These are phyloP conservation scores for Prunus fruticosa DNA, from an alignment of 306 rosid species.

Conservation along the genomic window DNA sequence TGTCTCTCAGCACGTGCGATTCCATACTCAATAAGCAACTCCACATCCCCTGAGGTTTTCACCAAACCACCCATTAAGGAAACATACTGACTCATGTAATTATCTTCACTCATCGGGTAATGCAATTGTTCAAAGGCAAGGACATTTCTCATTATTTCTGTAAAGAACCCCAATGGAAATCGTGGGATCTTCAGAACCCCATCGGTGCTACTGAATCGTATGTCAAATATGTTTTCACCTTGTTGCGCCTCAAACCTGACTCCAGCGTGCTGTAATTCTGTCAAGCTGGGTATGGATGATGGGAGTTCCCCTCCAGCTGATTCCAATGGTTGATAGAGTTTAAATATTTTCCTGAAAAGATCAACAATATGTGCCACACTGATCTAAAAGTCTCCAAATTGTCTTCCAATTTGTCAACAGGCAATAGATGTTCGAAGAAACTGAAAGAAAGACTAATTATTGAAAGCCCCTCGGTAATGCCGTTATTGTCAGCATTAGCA, in stretches of 20 bases:
- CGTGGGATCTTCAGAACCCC: constrained; percentile 34
- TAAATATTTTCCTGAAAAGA: background rate
- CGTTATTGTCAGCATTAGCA: background rate
- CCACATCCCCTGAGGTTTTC: constrained; percentile 16
- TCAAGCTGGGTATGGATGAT: constrained; percentile 17
- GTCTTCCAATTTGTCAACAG: background rate
- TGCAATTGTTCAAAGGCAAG: constrained; percentile 39
- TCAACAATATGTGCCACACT: background rate
- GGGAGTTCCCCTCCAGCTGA: background rate
- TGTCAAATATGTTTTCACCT: constrained; percentile 21
- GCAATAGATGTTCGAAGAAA: background rate
- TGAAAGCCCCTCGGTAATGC: background rate
- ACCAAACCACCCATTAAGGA: constrained; percentile 25
- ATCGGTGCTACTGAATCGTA: constrained; percentile 3
- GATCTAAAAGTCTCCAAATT: background rate
- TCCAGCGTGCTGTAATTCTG: constrained; percentile 31
- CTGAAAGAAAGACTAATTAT: constrained; percentile 20
- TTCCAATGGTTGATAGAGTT: constrained; percentile 3
- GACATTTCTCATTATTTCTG: constrained; percentile 28
- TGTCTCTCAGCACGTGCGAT: background rate
- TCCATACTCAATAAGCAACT: constrained; percentile 24
- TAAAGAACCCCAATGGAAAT: background rate
- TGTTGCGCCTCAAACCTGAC: constrained; percentile 15
- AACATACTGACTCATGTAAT: constrained; percentile 15
- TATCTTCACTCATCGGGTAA: background rate